Conservation (phyloP, 129 eudicot species). For the Solidago caesia region DNA sequence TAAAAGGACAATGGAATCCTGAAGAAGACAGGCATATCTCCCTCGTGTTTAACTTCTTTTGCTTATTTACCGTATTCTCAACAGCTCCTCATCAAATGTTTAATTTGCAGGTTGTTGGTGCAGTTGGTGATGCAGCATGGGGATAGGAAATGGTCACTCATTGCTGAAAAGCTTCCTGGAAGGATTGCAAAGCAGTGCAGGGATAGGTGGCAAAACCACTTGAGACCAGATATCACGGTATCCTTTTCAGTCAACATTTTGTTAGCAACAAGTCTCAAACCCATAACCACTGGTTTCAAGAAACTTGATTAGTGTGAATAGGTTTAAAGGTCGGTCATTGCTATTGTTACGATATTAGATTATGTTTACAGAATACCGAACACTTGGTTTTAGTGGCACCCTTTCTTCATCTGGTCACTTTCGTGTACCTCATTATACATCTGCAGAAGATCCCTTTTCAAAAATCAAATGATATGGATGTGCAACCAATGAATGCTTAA, state of each 20-base stretch:
- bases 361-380: not conserved
- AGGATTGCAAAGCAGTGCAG: constrained; percentile 80
- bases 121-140: constrained; percentile 52
- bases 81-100: not conserved
- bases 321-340: not conserved
- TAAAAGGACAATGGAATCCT: constrained; percentile 63
- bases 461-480: not conserved
- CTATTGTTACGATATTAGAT: not conserved
- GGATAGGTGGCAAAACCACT: constrained; percentile 83
- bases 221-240: constrained; percentile 70
- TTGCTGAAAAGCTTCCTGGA: constrained; percentile 65
- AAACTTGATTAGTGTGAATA: not conserved
- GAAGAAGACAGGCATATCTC: constrained; percentile 55
- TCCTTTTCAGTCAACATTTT: not conserved
- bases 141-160: constrained; percentile 53
- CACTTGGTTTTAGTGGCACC: not conserved
- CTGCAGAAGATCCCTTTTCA: not conserved
- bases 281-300: not conserved
- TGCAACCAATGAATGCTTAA: not conserved
- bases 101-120: constrained; percentile 42
- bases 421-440: not conserved
- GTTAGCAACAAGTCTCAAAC: not conserved
- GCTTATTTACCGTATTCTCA: not conserved
- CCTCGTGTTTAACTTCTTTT: not conserved
- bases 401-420: not conserved